phyloP scores from a whole-genome alignment of 495 filamentous ascomycete genomes.

The Hypoxylon trugodes region DNA sequence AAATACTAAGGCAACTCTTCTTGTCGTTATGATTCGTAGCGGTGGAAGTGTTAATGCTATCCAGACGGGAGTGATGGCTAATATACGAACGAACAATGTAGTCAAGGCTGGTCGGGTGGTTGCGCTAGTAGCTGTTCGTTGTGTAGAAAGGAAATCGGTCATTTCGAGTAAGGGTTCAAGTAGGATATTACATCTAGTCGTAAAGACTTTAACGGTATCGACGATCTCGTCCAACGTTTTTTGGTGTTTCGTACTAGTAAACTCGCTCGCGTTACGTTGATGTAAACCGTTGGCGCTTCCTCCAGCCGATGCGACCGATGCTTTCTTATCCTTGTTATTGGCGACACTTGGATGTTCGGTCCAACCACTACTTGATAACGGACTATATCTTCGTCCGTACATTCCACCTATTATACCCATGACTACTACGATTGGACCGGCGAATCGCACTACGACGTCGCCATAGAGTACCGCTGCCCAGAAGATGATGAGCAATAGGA shows the following conservation, averaged over 20 bases:
- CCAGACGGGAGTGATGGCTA: slow-evolving; percentile 89
- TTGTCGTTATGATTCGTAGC: slow-evolving; percentile 84
- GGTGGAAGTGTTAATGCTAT: slow-evolving; percentile 81
- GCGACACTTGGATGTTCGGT: slow-evolving; percentile 53
- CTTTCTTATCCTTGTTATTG: slow-evolving; percentile 52
- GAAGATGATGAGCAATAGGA: slow-evolving; percentile 82
- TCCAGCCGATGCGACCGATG: slow-evolving; percentile 51
- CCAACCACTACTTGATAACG: slow-evolving; percentile 84
- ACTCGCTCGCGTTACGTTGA: slow-evolving; percentile 63
- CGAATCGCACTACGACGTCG: slow-evolving; percentile 77
- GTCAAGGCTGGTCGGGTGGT: slow-evolving; percentile 93
- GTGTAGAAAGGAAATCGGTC: slow-evolving; percentile 93
- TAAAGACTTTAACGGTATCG: slow-evolving; percentile 87
- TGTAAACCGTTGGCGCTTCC: slow-evolving; percentile 55
- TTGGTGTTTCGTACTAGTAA: slow-evolving; percentile 70
- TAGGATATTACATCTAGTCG: slow-evolving; percentile 87
- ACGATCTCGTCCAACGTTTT: slow-evolving; percentile 96
- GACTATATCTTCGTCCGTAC: slow-evolving; percentile 90
- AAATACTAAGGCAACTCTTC: slow-evolving; percentile 77
- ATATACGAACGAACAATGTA: slow-evolving; percentile 85
- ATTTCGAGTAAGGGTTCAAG: slow-evolving; percentile 86
- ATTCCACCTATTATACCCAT: slow-evolving; percentile 84
- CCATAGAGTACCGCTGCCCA: slow-evolving; percentile 89
- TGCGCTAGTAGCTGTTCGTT: slow-evolving; percentile 87
- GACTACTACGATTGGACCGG: slow-evolving; percentile 85